Evolutionary conservation across 1,284 basidiomycete species (phyloP).

Genomic region (Marasmius oreades): DNA sequence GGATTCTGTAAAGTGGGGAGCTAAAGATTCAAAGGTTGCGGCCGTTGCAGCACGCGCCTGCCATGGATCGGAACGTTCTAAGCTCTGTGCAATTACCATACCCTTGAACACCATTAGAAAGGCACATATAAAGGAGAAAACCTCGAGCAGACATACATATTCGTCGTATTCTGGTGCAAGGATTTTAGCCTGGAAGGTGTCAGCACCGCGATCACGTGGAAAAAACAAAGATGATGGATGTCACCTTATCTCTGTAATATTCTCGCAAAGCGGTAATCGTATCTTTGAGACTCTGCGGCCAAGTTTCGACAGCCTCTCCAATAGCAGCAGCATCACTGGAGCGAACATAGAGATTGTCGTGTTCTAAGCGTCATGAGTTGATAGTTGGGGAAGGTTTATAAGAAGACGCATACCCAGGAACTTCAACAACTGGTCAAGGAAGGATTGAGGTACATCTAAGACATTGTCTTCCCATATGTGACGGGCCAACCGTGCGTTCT

Average conservation of each 20-base stretch:
- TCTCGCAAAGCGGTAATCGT: constrained; percentile 55
- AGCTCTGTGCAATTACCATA: constrained; percentile 88
- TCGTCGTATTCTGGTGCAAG: constrained; percentile 88
- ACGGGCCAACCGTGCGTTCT: constrained; percentile 81
- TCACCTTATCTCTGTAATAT: constrained; percentile 82
- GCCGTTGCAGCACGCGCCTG: constrained; percentile 79
- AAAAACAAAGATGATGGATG: constrained; percentile 1
- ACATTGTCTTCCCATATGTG: constrained; percentile 97
- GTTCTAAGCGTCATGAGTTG: constrained; percentile 44
- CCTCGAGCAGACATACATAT: constrained; percentile 59
- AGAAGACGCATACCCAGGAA: constrained; percentile 61
- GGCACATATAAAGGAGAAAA: neutral
- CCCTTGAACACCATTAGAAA: constrained; percentile 50
- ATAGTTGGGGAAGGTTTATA: neutral
- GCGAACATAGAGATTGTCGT: constrained; percentile 83
- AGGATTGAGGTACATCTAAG: constrained; percentile 81
- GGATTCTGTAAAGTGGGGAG: constrained; percentile 62
- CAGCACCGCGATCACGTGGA: neutral
- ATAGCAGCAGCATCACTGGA: constrained; percentile 72
- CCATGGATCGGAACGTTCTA: constrained; percentile 95
- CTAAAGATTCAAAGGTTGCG: constrained; percentile 65
- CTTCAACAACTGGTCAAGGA: constrained; percentile 57
- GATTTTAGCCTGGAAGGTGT: constrained; percentile 62
- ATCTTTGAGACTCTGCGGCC: constrained; percentile 61
- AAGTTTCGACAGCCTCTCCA: constrained; percentile 73